phyloP scores from a whole-genome alignment of 257 asterid genomes.

The Solanum gandarillasii region DNA sequence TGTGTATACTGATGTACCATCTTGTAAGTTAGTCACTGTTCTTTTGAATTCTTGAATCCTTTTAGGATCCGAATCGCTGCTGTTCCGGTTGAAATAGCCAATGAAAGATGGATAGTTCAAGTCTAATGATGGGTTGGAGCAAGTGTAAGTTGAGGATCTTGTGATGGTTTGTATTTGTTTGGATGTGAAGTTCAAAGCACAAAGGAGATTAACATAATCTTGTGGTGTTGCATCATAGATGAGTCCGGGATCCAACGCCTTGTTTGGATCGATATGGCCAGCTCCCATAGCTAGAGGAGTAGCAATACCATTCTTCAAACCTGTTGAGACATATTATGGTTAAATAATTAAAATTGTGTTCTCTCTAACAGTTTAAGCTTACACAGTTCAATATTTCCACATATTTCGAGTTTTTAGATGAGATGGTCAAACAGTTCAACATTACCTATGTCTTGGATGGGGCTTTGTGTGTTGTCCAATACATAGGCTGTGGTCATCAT shows the following conservation, averaged over 20 bases:
- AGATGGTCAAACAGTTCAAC: not conserved
- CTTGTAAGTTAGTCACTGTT: conserved; percentile 54
- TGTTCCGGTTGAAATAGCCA: conserved; percentile 21
- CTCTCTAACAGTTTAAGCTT: no score
- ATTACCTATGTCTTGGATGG: conserved; percentile 35
- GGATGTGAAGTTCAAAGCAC: conserved; percentile 36
- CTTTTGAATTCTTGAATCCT: conserved; percentile 29
- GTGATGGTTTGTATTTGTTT: conserved; percentile 34
- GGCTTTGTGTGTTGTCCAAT: conserved; percentile 28
- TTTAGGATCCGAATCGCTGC: not conserved
- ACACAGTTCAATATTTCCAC: not conserved
- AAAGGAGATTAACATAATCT: conserved; percentile 43
- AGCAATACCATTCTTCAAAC: conserved; percentile 11
- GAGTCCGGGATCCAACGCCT: conserved; percentile 59
- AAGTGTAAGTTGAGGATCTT: conserved; percentile 27
- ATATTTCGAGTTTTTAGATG: not conserved
- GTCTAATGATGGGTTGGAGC: conserved; percentile 49
- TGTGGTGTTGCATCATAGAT: conserved; percentile 31
- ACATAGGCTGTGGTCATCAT: conserved; percentile 56
- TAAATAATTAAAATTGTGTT: not conserved
- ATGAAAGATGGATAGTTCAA: conserved; percentile 75
- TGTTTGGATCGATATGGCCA: conserved; percentile 62
- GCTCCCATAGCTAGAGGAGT: conserved; percentile 61
- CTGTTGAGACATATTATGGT: not conserved
- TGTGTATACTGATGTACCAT: conserved; percentile 22